Evolutionary conservation across 257 asterid genomes (phyloP).

Genomic region (Penstemon eatonii): DNA sequence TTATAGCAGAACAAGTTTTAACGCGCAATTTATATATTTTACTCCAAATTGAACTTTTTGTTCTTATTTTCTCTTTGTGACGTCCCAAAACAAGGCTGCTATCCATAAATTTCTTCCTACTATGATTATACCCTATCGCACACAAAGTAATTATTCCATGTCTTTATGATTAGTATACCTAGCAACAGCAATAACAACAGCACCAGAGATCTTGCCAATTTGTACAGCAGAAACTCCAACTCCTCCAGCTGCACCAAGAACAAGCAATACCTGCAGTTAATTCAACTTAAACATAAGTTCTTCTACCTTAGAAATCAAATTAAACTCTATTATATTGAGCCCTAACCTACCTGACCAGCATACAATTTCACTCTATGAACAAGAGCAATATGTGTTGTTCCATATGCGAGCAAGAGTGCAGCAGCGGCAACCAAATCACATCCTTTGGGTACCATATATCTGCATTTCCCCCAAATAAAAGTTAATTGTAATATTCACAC

Average conservation of each 20-base stretch:
- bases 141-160: too few relatives aligned
- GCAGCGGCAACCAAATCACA: slow-evolving; percentile 86
- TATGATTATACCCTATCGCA: too few relatives aligned
- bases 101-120: too few relatives aligned
- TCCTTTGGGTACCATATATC: slow-evolving; percentile 77
- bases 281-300: not conserved
- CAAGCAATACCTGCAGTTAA: slow-evolving; percentile 68
- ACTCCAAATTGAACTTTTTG: too few relatives aligned
- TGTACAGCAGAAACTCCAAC: slow-evolving; percentile 96
- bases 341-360: slow-evolving; percentile 55
- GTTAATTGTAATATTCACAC: not conserved
- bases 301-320: slow-evolving; percentile 3
- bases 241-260: slow-evolving; percentile 99
- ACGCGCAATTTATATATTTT: not conserved
- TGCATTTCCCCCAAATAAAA: slow-evolving; percentile 28
- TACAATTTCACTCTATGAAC: slow-evolving; percentile 78
- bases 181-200: slow-evolving; percentile 84
- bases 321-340: not conserved
- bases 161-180: slow-evolving; percentile 45
- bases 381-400: slow-evolving; percentile 92
- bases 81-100: too few relatives aligned
- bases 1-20: slow-evolving; percentile 19
- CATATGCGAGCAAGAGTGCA: slow-evolving; percentile 90
- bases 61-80: too few relatives aligned
- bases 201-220: slow-evolving; percentile 88